Evolutionary conservation across 106 monocot genomes (phyloP).

Genomic region (Platanthera guangdongensis): DNA sequence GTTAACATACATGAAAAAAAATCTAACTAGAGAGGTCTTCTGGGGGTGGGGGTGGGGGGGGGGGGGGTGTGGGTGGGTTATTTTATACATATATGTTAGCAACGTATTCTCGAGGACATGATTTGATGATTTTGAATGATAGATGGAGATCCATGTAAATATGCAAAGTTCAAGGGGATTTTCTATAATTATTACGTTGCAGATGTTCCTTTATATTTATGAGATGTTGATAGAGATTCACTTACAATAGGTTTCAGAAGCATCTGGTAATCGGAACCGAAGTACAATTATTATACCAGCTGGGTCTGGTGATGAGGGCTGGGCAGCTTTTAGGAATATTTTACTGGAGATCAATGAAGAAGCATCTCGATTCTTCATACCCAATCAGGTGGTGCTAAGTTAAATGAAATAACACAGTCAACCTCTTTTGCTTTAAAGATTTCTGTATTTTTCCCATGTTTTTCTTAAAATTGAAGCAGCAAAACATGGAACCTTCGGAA

Average conservation of each 20-base stretch:
- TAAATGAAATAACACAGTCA: background rate
- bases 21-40: too few species aligned
- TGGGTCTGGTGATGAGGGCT: constrained; percentile 71
- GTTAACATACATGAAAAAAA: too few species aligned
- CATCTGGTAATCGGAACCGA: constrained; percentile 74
- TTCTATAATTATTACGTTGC: background rate
- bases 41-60: too few species aligned
- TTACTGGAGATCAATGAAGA: constrained; percentile 77
- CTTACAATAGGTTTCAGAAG: constrained; percentile 55
- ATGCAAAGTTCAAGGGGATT: too few species aligned
- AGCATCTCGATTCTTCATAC: constrained; percentile 41
- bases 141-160: too few species aligned
- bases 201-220: background rate
- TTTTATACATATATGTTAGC: too few species aligned
- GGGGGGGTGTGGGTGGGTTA: too few species aligned
- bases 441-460: background rate
- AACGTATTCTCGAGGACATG: too few species aligned
- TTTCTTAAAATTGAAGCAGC: constrained; percentile 16
- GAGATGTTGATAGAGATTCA: background rate
- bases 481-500: constrained; percentile 51
- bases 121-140: too few species aligned
- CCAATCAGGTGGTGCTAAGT: constrained; percentile 40
- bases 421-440: background rate
- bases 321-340: constrained; percentile 79
- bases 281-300: constrained; percentile 83